A percentile compares a stretch with the other conserved stretches of the same genome.
phyloP scores from a whole-genome alignment of 2,329 filamentous ascomycete species.

The Beauveria pseudobassiana region DNA sequence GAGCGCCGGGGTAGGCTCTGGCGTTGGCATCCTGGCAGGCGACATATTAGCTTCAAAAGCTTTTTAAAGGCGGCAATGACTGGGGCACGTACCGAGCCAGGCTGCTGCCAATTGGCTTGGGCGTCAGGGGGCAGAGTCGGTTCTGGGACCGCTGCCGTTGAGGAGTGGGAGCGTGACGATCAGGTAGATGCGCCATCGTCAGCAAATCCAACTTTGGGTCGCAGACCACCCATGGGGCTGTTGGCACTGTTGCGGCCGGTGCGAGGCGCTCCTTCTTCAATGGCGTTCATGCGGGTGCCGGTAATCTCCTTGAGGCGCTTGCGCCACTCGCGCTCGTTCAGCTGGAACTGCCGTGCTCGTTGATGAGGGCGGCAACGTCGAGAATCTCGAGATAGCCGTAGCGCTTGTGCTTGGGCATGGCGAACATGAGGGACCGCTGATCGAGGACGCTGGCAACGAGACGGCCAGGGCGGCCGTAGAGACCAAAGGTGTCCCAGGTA shows the following conservation, averaged over 20 bases:
- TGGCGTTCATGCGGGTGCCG: slow-evolving; percentile 63
- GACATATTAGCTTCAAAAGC: slow-evolving; percentile 36
- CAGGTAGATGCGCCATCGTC: slow-evolving; percentile 44
- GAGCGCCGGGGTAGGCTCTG: slow-evolving; percentile 17
- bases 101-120: slow-evolving; percentile 28
- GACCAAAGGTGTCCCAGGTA: slow-evolving; percentile 81
- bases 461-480: slow-evolving; percentile 84
- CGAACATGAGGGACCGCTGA: slow-evolving; percentile 90
- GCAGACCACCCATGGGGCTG: slow-evolving; percentile 39
- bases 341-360: slow-evolving; percentile 63
- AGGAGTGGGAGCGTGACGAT: slow-evolving; percentile 46
- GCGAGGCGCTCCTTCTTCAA: slow-evolving; percentile 40
- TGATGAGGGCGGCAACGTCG: slow-evolving; percentile 75
- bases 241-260: slow-evolving; percentile 49
- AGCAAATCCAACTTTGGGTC: slow-evolving; percentile 47
- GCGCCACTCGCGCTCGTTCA: slow-evolving; percentile 88
- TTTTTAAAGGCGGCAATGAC: slow-evolving; percentile 33
- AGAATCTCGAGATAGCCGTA: slow-evolving; percentile 88
- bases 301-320: slow-evolving; percentile 84
- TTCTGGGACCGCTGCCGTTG: slow-evolving; percentile 35
- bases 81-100: slow-evolving; percentile 25
- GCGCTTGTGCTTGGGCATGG: slow-evolving; percentile 80
- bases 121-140: slow-evolving; percentile 43
- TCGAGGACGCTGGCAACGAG: slow-evolving; percentile 84
- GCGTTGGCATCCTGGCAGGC: slow-evolving; percentile 19